These are phyloP conservation scores for Metschnikowia bowlesiae DNA, from an alignment of 805 yeast genomes.

Conservation along the genomic window DNA sequence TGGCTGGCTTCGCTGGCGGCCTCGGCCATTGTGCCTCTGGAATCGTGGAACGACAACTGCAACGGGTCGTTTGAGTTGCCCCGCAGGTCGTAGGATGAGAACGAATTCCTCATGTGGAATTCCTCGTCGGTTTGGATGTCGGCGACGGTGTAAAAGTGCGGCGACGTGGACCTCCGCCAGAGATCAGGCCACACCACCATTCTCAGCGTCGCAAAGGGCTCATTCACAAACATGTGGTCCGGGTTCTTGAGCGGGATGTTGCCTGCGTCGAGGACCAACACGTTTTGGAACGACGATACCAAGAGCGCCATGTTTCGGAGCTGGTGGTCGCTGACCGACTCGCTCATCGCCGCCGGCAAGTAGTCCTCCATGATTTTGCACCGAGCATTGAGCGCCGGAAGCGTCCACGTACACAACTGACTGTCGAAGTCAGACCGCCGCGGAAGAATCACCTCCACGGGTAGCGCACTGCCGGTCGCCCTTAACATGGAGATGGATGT, in stretches of 20 bases:
- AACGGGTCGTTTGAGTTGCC: constrained; percentile 16
- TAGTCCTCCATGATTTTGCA: constrained; percentile 47
- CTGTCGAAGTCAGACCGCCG: constrained; percentile 28
- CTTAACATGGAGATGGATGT: constrained; percentile 31
- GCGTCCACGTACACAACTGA: constrained; percentile 28
- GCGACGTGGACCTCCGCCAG: constrained; percentile 40
- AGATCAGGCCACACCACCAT: constrained; percentile 40
- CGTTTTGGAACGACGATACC: constrained; percentile 32
- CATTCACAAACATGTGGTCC: constrained; percentile 30
- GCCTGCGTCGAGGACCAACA: constrained; percentile 38
- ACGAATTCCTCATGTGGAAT: constrained; percentile 23
- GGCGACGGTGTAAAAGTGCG: constrained; percentile 32
- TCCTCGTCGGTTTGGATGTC: constrained; percentile 21
- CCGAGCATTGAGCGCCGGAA: constrained; percentile 30
- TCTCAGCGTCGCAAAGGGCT: constrained; percentile 26
- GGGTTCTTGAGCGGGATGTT: constrained; percentile 35
- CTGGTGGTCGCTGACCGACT: constrained; percentile 28
- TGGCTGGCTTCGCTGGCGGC: constrained; percentile 40
- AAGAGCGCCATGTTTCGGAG: constrained; percentile 35
- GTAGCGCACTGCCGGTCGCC: constrained; percentile 29
- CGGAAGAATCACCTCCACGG: constrained; percentile 37
- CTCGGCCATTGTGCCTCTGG: constrained; percentile 32
- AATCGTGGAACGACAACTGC: constrained; percentile 24
- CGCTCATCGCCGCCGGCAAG: constrained; percentile 20
- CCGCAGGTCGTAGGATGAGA: constrained; percentile 24